Evolutionary conservation across 1,139 yeast genomes (phyloP), one percentile per base, ranked within the genome.

Genomic region (Eremothecium sinecaudum): DNA sequence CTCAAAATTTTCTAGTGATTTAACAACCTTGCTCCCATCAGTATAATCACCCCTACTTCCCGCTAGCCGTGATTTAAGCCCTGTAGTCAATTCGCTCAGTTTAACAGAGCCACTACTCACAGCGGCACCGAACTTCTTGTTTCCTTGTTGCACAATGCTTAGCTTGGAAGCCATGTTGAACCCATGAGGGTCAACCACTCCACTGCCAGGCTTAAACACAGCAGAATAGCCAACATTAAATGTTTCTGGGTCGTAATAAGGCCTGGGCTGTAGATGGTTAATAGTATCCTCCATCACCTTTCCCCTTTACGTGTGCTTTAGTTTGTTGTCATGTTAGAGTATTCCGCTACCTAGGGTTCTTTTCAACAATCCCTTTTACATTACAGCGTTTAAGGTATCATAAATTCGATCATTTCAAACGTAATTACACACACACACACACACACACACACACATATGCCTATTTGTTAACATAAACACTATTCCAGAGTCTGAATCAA

Each of bases 221-320:
- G 77, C 80, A 22, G 73, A 64, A 46, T 77, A 74, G 6, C 80
- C 82, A 2, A 78, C 75, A 51, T 76, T 67, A 58, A 81, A 81
- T 2, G 79, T 64, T 28, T 71, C 79, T 24, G 80, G 73, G 54
- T 79, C 77, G 52, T 78, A 76, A 56, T 81, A 81, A 3, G 93
- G 93, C 56, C 93, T 69, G 39, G 71, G 45, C 16, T 44, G 47
- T 9, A 40, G 28, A 18, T 31, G 25, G 20, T 36, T 33, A 14
- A 33, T 37, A 28, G 37, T 30, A 14, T 39, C 40, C 14, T 39
- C 40, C 42, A 39, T 39, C 31, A 11, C 7, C 21, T 10, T 23
- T 23, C 3, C 14, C 14, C 25, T 23, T 4, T n/a, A 8, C 5
- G n/a, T n/a, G n/a, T n/a, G n/a, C n/a, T n/a, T n/a, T n/a, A n/a